Evolutionary conservation across 2,329 filamentous ascomycete species (phyloP).

Genomic region (Ophioceras dolichostomum): DNA sequence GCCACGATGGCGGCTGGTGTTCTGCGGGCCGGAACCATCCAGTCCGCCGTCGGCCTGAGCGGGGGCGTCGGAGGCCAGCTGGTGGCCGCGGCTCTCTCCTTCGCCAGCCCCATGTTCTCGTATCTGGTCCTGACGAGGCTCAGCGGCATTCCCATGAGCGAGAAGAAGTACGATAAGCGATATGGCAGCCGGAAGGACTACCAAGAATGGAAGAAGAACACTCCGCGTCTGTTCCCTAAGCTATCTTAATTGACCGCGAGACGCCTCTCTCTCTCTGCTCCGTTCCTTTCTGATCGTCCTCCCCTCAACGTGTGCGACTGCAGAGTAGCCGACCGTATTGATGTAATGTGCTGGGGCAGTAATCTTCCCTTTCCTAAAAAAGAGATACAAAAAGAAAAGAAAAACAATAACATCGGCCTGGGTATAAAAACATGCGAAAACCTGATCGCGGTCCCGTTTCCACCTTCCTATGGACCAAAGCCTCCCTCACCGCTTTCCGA

Average conservation of each 20-base stretch:
- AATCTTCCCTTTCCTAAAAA: not conserved
- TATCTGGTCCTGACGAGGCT: slow-evolving; percentile 51
- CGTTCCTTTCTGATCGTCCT: no score
- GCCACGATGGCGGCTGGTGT: slow-evolving; percentile 46
- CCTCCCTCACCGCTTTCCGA: no score
- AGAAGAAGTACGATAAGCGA: slow-evolving; percentile 54
- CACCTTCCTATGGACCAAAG: no score
- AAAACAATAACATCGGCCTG: not conserved
- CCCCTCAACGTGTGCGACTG: no score
- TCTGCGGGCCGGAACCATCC: slow-evolving; percentile 39
- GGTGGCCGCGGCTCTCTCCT: slow-evolving; percentile 29
- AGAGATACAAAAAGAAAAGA: not conserved
- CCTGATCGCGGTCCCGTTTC: no score
- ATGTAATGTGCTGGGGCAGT: not conserved
- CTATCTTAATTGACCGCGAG: slow-evolving; percentile 30
- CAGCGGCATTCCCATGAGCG: slow-evolving; percentile 51
- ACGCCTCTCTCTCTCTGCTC: no score
- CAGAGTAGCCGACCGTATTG: not conserved
- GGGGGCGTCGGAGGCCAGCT: slow-evolving; percentile 20
- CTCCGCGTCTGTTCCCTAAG: slow-evolving; percentile 52
- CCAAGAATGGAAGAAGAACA: slow-evolving; percentile 54
- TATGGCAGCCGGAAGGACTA: slow-evolving; percentile 55
- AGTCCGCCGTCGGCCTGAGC: slow-evolving; percentile 42
- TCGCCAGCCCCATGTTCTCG: slow-evolving; percentile 51
- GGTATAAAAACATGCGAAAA: not conserved